Evolutionary conservation across 2,329 filamentous ascomycete genomes (phyloP).

Genomic region (Colletotrichum orchidophilum): DNA sequence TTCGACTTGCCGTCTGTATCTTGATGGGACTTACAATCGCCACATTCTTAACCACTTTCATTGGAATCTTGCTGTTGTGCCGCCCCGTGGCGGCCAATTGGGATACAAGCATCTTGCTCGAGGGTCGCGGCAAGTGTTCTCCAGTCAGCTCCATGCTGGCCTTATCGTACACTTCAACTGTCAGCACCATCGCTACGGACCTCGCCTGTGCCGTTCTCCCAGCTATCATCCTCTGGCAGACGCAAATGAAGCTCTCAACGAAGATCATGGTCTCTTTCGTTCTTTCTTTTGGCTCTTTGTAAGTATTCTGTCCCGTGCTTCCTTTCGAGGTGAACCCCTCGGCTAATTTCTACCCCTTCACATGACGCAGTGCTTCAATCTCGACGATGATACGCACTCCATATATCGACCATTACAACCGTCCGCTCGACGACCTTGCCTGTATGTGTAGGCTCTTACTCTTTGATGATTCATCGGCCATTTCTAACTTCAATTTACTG

Average conservation of each 20-base stretch:
- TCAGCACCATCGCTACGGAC: conserved; percentile 44
- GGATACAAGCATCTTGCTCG: conserved; percentile 41
- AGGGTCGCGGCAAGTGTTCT: conserved; percentile 34
- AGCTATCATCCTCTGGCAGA: conserved; percentile 43
- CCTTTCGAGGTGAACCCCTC: neutral
- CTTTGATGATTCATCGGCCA: too few relatives aligned
- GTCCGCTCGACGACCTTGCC: conserved; percentile 27
- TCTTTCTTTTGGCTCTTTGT: conserved; percentile 37
- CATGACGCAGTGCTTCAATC: conserved; percentile 35
- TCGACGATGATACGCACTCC: conserved; percentile 37
- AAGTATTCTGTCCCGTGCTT: conserved; percentile 9
- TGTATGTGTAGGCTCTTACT: conserved; percentile 19
- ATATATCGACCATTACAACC: conserved; percentile 36
- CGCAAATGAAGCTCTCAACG: conserved; percentile 41
- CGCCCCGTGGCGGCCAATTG: conserved; percentile 38
- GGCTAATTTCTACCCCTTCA: neutral
- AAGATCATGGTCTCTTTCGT: conserved; percentile 34
- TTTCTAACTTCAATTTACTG: neutral
- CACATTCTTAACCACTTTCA: conserved; percentile 42
- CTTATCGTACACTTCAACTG: conserved; percentile 41
- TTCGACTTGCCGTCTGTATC: conserved; percentile 37
- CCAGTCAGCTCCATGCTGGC: conserved; percentile 36
- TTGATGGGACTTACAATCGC: conserved; percentile 36
- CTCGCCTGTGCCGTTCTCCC: conserved; percentile 43
- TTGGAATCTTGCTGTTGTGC: conserved; percentile 37